Evolutionary conservation across 495 filamentous ascomycete genomes (phyloP).

Genomic region (Glonium stellatum): DNA sequence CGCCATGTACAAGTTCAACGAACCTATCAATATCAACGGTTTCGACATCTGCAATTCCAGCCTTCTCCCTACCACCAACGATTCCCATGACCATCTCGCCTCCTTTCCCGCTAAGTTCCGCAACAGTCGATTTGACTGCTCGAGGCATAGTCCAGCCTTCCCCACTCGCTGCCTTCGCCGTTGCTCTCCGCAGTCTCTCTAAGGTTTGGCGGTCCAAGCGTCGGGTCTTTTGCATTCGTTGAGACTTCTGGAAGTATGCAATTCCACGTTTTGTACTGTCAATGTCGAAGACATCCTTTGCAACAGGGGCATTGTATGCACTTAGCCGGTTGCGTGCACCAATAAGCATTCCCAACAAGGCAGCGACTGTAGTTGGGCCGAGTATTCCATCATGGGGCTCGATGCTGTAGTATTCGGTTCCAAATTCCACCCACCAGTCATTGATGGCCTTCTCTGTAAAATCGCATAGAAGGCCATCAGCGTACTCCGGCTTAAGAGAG

Average conservation of each 20-base stretch:
- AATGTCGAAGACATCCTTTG: slow-evolving; percentile 90
- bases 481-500: slow-evolving; percentile 80
- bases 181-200: slow-evolving; percentile 67
- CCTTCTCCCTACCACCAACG: slow-evolving; percentile 83
- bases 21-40: slow-evolving; percentile 84
- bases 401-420: slow-evolving; percentile 78
- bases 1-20: slow-evolving; percentile 65
- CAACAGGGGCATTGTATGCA: slow-evolving; percentile 70
- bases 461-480: slow-evolving; percentile 89
- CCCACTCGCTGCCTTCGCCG: slow-evolving; percentile 78
- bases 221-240: slow-evolving; percentile 70
- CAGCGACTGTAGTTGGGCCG: slow-evolving; percentile 87
- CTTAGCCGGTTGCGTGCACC: slow-evolving; percentile 85
- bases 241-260: slow-evolving; percentile 77
- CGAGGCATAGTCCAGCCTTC: slow-evolving; percentile 77
- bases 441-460: slow-evolving; percentile 82
- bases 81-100: slow-evolving; percentile 90
- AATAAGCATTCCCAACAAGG: slow-evolving; percentile 77
- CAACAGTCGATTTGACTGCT: slow-evolving; percentile 90
- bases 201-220: slow-evolving; percentile 78
- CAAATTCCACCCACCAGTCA: slow-evolving; percentile 96
- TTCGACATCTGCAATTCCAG: slow-evolving; percentile 84
- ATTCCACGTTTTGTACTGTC: slow-evolving; percentile 74
- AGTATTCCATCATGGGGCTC: slow-evolving; percentile 89
- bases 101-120: slow-evolving; percentile 90